Base-by-base conservation (phyloP, 202 grass and related monocot species). In the Saccharum hybrid region DNA sequence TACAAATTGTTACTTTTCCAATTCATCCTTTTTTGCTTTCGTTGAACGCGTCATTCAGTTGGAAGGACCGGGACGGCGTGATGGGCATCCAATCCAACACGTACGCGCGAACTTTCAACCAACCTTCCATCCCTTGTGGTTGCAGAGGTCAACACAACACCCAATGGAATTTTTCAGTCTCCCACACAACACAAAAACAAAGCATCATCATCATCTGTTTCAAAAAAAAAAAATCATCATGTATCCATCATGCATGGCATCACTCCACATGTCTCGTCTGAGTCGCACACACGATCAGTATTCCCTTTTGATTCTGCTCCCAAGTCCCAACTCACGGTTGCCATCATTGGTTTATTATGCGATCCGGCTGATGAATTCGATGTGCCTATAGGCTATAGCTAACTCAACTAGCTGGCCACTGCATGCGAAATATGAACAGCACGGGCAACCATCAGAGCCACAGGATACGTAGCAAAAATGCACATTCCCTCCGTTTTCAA, bases 241-340 rank as follows among this genome's bases (percentile, higher is more conserved):
- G 64, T 48, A 48, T 15, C 45, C 12, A 48, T 76, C 87, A 90
- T 90, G 88, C 68, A 14, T 74, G 23, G 30, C 88, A 86, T 74
- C 76, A 86, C 83, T 78, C 30, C 57, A 1, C 72, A 86, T 67
- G 59, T 45, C 71, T 40, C 37, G 45, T 57, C 6, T 46, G 60
- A 86, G 66, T 86, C 40, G 88, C 57, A 41, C 66, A 72, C 83
- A 89, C 82, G 86, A 75, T n/a, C 38, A 4, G 12, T 33, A 21
- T 46, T 3, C 7, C 11, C 41, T 28, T 8, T 8, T 12, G 21
- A 22, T 41, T 15, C 4, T 45, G 67, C 37, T 23, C 67, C 10
- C 37, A 68, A 21, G 18, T 38, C 65, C 10, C 37, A 68, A 21
- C 36, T 38, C 65, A 67, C 34, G 34, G 3, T 67, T 67, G 64